Evolutionary conservation across 257 asterid genomes (phyloP).

Genomic region (Petunia axillaris): DNA sequence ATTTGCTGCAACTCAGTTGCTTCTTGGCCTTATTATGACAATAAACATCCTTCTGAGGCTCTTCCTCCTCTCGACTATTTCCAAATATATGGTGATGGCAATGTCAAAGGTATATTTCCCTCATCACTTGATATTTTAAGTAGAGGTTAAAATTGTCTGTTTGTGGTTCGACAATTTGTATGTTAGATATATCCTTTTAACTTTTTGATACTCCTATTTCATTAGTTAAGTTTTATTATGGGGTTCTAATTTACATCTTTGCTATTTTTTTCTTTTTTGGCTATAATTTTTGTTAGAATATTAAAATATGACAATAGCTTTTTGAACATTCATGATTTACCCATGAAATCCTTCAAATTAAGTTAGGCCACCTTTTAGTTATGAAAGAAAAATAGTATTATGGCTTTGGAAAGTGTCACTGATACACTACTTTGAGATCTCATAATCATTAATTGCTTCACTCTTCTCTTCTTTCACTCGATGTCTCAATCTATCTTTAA

Average conservation of each 20-base stretch:
- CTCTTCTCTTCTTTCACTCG: background rate
- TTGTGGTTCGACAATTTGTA: background rate
- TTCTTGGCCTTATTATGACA: constrained; percentile 48
- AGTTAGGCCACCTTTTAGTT: too few species aligned
- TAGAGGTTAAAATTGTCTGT: too few species aligned
- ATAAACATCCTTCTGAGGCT: constrained; percentile 39
- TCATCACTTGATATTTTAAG: background rate
- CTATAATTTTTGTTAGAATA: too few species aligned
- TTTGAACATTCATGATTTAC: too few species aligned
- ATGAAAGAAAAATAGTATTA: too few species aligned
- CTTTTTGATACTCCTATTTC: too few species aligned
- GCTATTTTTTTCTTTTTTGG: background rate
- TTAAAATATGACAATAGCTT: too few species aligned
- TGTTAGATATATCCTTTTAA: background rate
- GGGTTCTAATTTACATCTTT: too few species aligned
- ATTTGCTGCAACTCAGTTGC: constrained; percentile 48
- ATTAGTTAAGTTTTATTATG: too few species aligned
- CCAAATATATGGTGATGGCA: constrained; percentile 48
- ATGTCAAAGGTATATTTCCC: constrained; percentile 33
- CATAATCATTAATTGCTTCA: background rate
- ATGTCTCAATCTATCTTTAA: too few species aligned
- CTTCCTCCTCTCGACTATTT: constrained; percentile 44
- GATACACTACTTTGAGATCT: background rate
- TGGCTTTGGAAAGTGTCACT: too few species aligned
- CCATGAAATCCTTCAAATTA: too few species aligned